Evolutionary conservation across 2,329 filamentous ascomycete genomes (phyloP), one percentile per base, ranked within the genome.

Genomic region (Trichophyton verrucosum): DNA sequence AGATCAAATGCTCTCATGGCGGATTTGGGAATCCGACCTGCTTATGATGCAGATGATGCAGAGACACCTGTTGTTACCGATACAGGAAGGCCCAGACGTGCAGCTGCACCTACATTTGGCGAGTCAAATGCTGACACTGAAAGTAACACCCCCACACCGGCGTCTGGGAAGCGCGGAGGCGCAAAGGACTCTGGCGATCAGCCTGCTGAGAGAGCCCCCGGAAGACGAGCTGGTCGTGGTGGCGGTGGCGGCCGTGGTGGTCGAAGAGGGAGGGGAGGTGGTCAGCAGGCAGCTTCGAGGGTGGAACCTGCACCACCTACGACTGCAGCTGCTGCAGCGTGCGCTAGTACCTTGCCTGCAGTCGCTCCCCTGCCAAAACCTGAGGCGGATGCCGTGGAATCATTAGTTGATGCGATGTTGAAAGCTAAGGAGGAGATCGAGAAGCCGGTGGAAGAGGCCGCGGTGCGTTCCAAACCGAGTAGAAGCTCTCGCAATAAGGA

Each of bases 31-130:
- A 71, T 75, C 33, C 74, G 74, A 55, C 72, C 74, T 8, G 73
- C 75, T 40, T 73, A 75, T 55, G 76, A 77, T 59, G 73, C 73
- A 30, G 76, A 78, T 33, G 76, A 78, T 44, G 70, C 74, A 55
- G 63, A 66, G 20, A 65, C 66, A 13, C 64, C 74, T 11, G 71
- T 75, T 46, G 76, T 80, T 36, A 80, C 78, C 9, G 78, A 80
- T 61, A 79, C 77, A 53, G 78, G 78, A 36, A 72, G 78, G 59
- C 78, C 78, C 22, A 72, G 75, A 51, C 74, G 78, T 64, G 78
- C 78, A 46, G 78, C 78, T 17, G 78, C 78, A 2, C 78, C 78
- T 6, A 78, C 76, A 0, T 80, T 80, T 70, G 77, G 77, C 49
- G 72, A 72, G 40, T 61, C 62, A 36, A 60, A 61, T 40, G 68